Conservation (phyloP, 202 grass and related monocot genomes). For the Digitaria exilis region DNA sequence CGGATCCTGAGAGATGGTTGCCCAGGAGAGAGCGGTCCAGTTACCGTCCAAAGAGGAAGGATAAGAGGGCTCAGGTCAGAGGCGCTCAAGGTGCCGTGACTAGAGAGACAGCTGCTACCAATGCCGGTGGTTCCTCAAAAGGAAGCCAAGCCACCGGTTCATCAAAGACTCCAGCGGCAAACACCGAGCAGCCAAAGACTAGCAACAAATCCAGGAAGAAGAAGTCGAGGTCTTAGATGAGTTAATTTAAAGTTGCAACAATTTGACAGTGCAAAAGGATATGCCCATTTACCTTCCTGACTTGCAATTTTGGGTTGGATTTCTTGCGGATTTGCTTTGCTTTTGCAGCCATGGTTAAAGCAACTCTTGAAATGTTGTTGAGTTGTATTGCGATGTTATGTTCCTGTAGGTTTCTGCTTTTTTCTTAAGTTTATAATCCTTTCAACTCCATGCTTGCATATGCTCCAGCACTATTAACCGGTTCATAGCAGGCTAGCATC, state of each 20-base stretch:
- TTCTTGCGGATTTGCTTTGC: constrained; percentile 1
- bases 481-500: background rate
- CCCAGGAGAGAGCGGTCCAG: constrained; percentile 88
- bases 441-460: background rate
- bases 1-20: constrained; percentile 95
- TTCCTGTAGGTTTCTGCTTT: background rate
- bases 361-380: constrained; percentile 2
- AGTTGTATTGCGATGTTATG: background rate
- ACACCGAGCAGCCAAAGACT: constrained; percentile 58
- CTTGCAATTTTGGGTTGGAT: constrained; percentile 30
- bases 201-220: constrained; percentile 70
- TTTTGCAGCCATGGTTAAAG: constrained; percentile 25
- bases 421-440: background rate
- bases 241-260: background rate
- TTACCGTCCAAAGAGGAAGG: constrained; percentile 91
- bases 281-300: constrained; percentile 31
- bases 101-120: constrained; percentile 47
- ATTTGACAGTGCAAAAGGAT: constrained; percentile 12
- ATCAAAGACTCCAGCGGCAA: constrained; percentile 47
- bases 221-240: constrained; percentile 73
- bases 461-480: background rate
- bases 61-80: constrained; percentile 89
- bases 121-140: constrained; percentile 27
- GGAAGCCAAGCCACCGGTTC: constrained; percentile 35
- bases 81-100: constrained; percentile 86